Base-by-base conservation (phyloP, 306 rosid species). In the Styphnolobium japonicum region DNA sequence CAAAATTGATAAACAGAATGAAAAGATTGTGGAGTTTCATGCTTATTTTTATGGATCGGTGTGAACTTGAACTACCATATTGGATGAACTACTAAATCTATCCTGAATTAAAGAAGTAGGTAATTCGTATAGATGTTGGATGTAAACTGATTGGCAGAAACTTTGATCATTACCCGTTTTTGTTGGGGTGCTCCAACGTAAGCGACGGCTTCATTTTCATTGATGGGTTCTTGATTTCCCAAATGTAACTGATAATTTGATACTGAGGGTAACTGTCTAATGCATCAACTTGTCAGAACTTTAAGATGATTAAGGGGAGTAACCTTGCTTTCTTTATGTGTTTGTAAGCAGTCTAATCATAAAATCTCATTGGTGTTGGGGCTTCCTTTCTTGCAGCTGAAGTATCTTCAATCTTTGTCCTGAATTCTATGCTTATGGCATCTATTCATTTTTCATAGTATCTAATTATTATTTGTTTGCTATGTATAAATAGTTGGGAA, bases 61-160 rank as follows among this genome's bases (percentile, higher is more conserved):
- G 25, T 40, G 67, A 33, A 57, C 56, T 57, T 40, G 67, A 33
- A 57, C 56, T 57, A 25, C 14, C 0, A 6, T 49, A 62, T 43
- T 6, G 42, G 29, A 52, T 56, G 55, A 57, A 40, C 40, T 36
- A 3, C 36, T 7, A 7, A 31, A 7, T 6, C n/a, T 61, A 61
- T 61, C 22, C 67, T 58, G 53, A 16, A 37, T 61, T 15, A 52
- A 19, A 11, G n/a, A 7, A 11, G 53, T 16, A 40, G 34, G 53
- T n/a, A n/a, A n/a, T n/a, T n/a, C n/a, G n/a, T n/a, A n/a, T 53
- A 37, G 77, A 60, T 60, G 11, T 51, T 69, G 25, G 64, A 70
- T 62, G 39, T 60, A 9, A 48, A 62, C 57, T 62, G 67, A 53
- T 56, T 25, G 65, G 51, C 23, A 27, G 8, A 37, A 11, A 6